phyloP scores from a whole-genome alignment of 495 filamentous ascomycete genomes.

The Xylaria flabelliformis region DNA sequence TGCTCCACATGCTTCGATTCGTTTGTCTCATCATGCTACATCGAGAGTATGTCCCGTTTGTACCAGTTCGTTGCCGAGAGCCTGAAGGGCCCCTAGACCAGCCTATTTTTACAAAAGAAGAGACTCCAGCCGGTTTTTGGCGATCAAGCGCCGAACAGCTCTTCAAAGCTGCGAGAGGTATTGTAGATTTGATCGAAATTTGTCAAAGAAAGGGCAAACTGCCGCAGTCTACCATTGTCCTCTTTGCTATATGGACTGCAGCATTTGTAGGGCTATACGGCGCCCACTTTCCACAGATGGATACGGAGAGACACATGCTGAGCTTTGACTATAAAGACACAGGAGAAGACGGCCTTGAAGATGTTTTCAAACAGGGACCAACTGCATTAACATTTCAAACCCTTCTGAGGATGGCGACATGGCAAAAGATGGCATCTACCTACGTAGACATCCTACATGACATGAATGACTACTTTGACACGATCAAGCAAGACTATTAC shows the following conservation, averaged over 20 bases:
- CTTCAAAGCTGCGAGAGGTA: slow-evolving; percentile 73
- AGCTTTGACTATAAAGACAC: slow-evolving; percentile 39
- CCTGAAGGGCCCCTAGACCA: slow-evolving; percentile 77
- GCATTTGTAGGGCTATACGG: slow-evolving; percentile 75
- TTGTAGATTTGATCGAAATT: slow-evolving; percentile 76
- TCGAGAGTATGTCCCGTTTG: slow-evolving; percentile 81
- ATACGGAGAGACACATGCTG: slow-evolving; percentile 67
- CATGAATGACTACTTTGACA: slow-evolving; percentile 71
- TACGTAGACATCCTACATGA: slow-evolving; percentile 73
- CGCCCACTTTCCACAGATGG: slow-evolving; percentile 79
- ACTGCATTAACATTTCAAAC: slow-evolving; percentile 50
- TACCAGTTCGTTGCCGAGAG: slow-evolving; percentile 71
- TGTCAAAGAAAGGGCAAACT: slow-evolving; percentile 70
- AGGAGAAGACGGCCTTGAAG: slow-evolving; percentile 36
- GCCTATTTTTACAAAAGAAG: slow-evolving; percentile 65
- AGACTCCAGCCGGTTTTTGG: slow-evolving; percentile 70
- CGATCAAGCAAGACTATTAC: slow-evolving; percentile 66
- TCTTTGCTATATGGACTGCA: slow-evolving; percentile 84
- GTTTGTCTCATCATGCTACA: slow-evolving; percentile 81
- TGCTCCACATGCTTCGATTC: slow-evolving; percentile 79
- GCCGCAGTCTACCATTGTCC: slow-evolving; percentile 80
- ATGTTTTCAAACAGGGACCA: slow-evolving; percentile 45
- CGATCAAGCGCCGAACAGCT: slow-evolving; percentile 74
- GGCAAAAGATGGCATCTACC: slow-evolving; percentile 72
- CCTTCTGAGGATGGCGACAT: slow-evolving; percentile 65